Percentiles rank a stretch among this genome's conserved stretches.
Conservation (phyloP, 345 rosid species). For the Schrenkiella parvula region DNA sequence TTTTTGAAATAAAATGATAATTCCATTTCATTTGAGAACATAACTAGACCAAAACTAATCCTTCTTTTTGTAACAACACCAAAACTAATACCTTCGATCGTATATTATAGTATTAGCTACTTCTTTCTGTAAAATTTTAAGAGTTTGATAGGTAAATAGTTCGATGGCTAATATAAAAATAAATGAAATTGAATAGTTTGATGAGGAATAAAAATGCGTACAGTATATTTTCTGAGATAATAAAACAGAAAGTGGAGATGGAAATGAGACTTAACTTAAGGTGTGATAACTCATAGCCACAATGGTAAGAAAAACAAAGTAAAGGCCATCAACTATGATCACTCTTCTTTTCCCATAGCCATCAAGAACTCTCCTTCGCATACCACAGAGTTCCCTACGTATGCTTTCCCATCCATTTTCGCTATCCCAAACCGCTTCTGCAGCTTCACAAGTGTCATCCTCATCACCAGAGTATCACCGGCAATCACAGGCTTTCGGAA, state of each 20-base stretch:
- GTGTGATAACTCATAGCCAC: neutral
- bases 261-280: neutral
- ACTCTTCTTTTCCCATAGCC: conserved; percentile 65
- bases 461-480: conserved; percentile 95
- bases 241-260: neutral
- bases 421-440: conserved; percentile 91
- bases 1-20: neutral
- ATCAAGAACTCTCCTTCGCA: conserved; percentile 94
- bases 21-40: neutral
- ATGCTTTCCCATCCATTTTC: conserved; percentile 98
- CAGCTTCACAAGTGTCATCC: conserved; percentile 83
- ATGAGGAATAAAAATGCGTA: neutral
- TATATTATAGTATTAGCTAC: neutral
- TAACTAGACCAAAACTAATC: neutral
- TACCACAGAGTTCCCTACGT: conserved; percentile 73
- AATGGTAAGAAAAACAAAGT: neutral
- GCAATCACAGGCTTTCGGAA: conserved; percentile 97
- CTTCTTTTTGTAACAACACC: neutral
- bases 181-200: neutral
- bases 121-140: too few species aligned
- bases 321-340: conserved; percentile 4
- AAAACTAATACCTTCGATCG: neutral
- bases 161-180: neutral
- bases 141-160: too few species aligned
- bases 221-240: neutral